A percentile compares a stretch with the other conserved stretches of the same genome.
These are phyloP conservation scores for Mortierella sp. DNA, from an alignment of 371 early-diverging fungal species.

Conservation along the genomic window DNA sequence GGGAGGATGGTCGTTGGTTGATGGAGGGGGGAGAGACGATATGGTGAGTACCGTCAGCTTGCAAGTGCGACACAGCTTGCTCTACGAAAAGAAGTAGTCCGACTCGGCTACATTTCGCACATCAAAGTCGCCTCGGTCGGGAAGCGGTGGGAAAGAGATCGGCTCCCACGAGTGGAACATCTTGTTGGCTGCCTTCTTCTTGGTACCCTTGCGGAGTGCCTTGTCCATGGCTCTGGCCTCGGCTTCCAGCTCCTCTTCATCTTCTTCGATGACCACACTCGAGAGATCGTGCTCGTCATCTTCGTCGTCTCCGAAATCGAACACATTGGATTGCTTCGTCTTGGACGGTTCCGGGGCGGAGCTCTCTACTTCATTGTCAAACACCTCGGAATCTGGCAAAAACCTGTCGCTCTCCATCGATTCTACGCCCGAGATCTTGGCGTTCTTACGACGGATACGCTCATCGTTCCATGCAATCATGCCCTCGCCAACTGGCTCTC, in stretches of 20 bases:
- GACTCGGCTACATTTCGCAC: conserved; percentile 81
- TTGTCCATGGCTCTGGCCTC: conserved; percentile 50
- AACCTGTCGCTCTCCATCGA: conserved; percentile 15
- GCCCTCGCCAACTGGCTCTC: conserved; percentile 37
- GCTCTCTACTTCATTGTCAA: no score
- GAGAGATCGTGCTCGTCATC: conserved; percentile 48
- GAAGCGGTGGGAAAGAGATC: conserved; percentile 80
- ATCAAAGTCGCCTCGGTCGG: conserved; percentile 87
- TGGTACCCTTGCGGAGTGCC: conserved; percentile 26
- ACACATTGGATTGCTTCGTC: conserved; percentile 14
- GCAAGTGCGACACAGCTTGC: background rate
- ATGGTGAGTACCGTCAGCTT: background rate
- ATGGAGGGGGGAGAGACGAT: background rate
- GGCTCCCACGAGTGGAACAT: conserved; percentile 72
- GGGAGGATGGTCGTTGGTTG: background rate
- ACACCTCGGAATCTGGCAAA: conserved; percentile 27
- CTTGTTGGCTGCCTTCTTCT: conserved; percentile 46
- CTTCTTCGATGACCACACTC: conserved; percentile 52
- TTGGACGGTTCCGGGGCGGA: conserved; percentile 9
- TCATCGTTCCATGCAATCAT: conserved; percentile 46
- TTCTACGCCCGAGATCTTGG: conserved; percentile 8
- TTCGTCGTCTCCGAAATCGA: conserved; percentile 45
- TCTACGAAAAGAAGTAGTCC: conserved; percentile 90
- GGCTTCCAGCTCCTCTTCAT: conserved; percentile 46
- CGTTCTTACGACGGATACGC: conserved; percentile 28